phyloP scores from a whole-genome alignment of 108 stramenopile species.

The Ochromonas danica region DNA sequence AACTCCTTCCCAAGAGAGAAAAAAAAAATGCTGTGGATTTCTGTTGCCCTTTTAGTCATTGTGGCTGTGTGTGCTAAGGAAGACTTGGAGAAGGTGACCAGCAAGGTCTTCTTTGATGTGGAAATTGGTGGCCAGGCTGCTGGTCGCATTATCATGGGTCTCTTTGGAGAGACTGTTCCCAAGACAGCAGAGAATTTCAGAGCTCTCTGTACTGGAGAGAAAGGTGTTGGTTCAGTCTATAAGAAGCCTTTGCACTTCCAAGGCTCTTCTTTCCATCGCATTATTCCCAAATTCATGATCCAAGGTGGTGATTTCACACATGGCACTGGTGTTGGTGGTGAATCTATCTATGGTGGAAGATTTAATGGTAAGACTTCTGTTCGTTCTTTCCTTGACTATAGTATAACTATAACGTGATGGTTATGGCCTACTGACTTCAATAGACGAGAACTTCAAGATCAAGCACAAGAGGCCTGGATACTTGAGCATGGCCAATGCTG shows the following conservation, averaged over 20 bases:
- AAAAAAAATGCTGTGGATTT: too few relatives aligned
- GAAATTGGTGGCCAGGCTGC: slow-evolving; percentile 65
- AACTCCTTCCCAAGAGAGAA: too few relatives aligned
- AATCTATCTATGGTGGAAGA: slow-evolving; percentile 70
- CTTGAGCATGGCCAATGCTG: slow-evolving; percentile 88
- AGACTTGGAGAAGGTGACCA: slow-evolving; percentile 60
- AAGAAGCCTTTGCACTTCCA: slow-evolving; percentile 62
- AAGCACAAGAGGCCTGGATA: slow-evolving; percentile 77
- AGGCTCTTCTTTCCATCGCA: slow-evolving; percentile 80
- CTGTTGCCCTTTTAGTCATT: too few relatives aligned
- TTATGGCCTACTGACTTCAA: too few relatives aligned
- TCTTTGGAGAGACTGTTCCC: slow-evolving; percentile 85
- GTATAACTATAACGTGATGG: too few relatives aligned
- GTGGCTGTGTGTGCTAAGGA: too few relatives aligned
- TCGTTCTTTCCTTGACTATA: not conserved
- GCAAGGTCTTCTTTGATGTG: slow-evolving; percentile 86
- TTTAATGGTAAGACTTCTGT: slow-evolving; percentile 81
- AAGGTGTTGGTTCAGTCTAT: slow-evolving; percentile 67
- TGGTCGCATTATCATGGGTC: slow-evolving; percentile 76
- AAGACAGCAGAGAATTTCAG: slow-evolving; percentile 90
- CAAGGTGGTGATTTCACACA: slow-evolving; percentile 86
- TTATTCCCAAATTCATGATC: slow-evolving; percentile 85
- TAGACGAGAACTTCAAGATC: slow-evolving; percentile 87
- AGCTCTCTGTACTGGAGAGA: slow-evolving; percentile 86
- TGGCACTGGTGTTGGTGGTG: slow-evolving; percentile 85